Conservation (phyloP, 2,329 filamentous ascomycete species). For the Drechslerella coelobrocha region DNA sequence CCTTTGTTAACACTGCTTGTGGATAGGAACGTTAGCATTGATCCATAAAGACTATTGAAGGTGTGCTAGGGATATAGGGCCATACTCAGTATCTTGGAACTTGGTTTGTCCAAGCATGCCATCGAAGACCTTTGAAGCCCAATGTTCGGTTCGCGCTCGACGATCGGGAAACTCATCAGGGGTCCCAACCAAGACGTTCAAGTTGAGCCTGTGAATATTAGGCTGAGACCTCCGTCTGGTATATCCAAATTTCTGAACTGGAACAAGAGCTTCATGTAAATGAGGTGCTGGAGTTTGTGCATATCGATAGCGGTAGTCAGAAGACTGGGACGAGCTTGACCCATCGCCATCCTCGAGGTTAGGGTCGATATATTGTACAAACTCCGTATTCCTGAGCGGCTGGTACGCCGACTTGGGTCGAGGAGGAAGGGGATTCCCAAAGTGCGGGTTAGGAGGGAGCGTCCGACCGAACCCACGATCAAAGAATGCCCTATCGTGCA, state of each 20-base stretch:
- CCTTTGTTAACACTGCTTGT: slow-evolving; percentile 47
- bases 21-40: slow-evolving; percentile 36
- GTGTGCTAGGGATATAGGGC: slow-evolving; percentile 9
- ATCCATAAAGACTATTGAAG: neutral
- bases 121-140: slow-evolving; percentile 45
- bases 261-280: slow-evolving; percentile 30
- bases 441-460: slow-evolving; percentile 47
- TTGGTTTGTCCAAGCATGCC: slow-evolving; percentile 40
- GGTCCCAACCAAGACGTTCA: slow-evolving; percentile 42
- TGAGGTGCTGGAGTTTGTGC: slow-evolving; percentile 6
- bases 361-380: slow-evolving; percentile 50
- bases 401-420: slow-evolving; percentile 48
- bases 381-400: slow-evolving; percentile 47
- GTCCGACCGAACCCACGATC: slow-evolving; percentile 31
- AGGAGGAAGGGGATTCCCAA: slow-evolving; percentile 35
- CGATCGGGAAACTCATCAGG: slow-evolving; percentile 25
- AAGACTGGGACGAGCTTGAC: slow-evolving; percentile 48
- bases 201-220: slow-evolving; percentile 48
- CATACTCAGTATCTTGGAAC: slow-evolving; percentile 40
- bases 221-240: slow-evolving; percentile 42
- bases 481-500: slow-evolving; percentile 34
- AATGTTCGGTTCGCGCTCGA: slow-evolving; percentile 35
- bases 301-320: slow-evolving; percentile 45
- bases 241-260: slow-evolving; percentile 35
- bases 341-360: slow-evolving; percentile 39